Percentiles rank a stretch among this genome's conserved stretches.
phyloP scores from a whole-genome alignment of 1,139 yeast species.

The Hansenula sp. region DNA sequence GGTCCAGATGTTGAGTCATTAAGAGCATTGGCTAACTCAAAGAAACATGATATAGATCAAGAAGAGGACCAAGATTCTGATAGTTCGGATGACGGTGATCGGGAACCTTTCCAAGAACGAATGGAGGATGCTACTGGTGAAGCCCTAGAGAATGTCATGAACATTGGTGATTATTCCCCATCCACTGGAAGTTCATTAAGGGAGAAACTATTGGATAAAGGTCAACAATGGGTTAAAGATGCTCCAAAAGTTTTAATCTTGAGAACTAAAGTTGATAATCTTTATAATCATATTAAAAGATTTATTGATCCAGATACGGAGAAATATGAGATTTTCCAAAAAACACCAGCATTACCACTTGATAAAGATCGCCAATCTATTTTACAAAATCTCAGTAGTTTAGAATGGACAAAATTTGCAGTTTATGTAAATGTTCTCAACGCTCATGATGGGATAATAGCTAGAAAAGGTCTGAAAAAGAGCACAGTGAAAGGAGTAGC shows the following conservation, averaged over 20 bases:
- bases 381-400: conserved; percentile 42
- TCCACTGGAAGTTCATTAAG: background rate
- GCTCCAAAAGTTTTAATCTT: conserved; percentile 5
- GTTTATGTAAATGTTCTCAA: conserved; percentile 61
- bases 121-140: conserved; percentile 16
- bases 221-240: conserved; percentile 1
- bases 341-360: conserved; percentile 32
- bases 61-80: background rate
- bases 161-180: conserved; percentile 14
- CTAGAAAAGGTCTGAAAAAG: conserved; percentile 53
- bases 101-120: conserved; percentile 9
- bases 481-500: conserved; percentile 53
- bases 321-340: conserved; percentile 14
- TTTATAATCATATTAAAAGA: conserved; percentile 6
- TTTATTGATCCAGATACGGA: conserved; percentile 18
- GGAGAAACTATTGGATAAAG: background rate
- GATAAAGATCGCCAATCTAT: conserved; percentile 39
- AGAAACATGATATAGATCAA: conserved; percentile 6
- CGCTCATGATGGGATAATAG: conserved; percentile 71
- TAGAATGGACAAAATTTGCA: conserved; percentile 66
- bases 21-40: conserved; percentile 11
- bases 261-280: conserved; percentile 7
- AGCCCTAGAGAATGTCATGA: conserved; percentile 18
- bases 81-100: background rate
- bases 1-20: conserved; percentile 10